Evolutionary conservation across 192 early-diverging fungal genomes (phyloP).

Genomic region (Spizellomyces sp.): DNA sequence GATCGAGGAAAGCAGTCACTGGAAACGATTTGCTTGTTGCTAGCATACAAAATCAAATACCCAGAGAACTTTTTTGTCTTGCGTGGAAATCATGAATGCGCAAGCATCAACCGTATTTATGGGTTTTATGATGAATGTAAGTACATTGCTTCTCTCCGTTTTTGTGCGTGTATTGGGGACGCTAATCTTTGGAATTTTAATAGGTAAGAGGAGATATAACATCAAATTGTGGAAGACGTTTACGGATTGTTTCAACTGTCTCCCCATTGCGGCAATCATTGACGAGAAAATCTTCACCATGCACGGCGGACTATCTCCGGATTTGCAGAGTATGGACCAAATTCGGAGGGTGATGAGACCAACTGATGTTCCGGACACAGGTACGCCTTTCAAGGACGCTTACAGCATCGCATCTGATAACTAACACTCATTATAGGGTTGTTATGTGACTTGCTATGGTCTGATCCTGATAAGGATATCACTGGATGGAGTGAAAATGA

Average conservation of each 20-base stretch:
- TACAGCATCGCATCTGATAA: background rate
- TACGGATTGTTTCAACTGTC: slow-evolving; percentile 98
- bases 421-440: slow-evolving; percentile 55
- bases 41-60: slow-evolving; percentile 99
- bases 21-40: slow-evolving; percentile 95
- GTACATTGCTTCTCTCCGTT: slow-evolving; percentile 17
- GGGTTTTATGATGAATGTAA: slow-evolving; percentile 98
- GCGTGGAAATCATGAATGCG: slow-evolving; percentile 98
- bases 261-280: slow-evolving; percentile 95
- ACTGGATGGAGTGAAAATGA: slow-evolving; percentile 97
- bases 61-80: slow-evolving; percentile 99
- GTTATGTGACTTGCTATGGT: slow-evolving; percentile 95
- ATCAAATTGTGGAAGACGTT: slow-evolving; percentile 99
- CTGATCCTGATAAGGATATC: slow-evolving; percentile 96
- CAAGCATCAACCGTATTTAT: slow-evolving; percentile 95
- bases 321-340: slow-evolving; percentile 97
- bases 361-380: slow-evolving; percentile 97
- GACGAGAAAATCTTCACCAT: slow-evolving; percentile 99
- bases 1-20: slow-evolving; percentile 97
- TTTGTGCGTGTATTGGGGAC: slow-evolving; percentile 3
- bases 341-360: slow-evolving; percentile 96
- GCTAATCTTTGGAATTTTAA: slow-evolving; percentile 8
- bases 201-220: slow-evolving; percentile 95
- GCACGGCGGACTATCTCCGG: slow-evolving; percentile 97
- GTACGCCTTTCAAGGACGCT: slow-evolving; percentile 36